Base-by-base conservation (phyloP, 2,329 filamentous ascomycete species). In the Hypoxylon sp. region DNA sequence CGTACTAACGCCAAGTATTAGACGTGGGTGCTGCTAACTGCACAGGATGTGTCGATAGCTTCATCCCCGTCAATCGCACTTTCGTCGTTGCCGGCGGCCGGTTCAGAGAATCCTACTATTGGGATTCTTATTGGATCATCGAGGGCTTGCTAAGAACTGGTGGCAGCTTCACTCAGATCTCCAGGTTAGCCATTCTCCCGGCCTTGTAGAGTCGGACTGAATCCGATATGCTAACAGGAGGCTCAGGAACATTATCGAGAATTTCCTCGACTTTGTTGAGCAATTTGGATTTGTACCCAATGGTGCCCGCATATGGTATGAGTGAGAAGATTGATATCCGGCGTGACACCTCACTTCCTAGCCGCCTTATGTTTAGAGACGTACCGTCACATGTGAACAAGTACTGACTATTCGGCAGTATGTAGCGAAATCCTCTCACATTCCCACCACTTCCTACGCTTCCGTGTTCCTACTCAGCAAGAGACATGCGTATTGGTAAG, bases 81-180 rank as follows among this genome's bases (percentile, higher is more conserved):
- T 91, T 92, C 73, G 88, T 92, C n/a, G 85, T 92, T 14, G 89
- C 89, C 2, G 89, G 89, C 11, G 89, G 90, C n/a, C 87, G 90
- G 30, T 92, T 92, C 81, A 83, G 89, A 34, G 90, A 92, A 77
- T 85, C 88, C 1, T 92, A 91, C 75, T 91, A 91, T 77, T 91
- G 89, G 89, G 89, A 91, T 76, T 89, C 87, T 32, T 91, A 86
- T 79, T 91, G 88, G 89, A 90, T 91, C 52, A 72, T 91, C 50
- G 86, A 90, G 78, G 90, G 90, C 23, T 81, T 92, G 23, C 78
- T 91, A 34, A 85, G 89, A 50, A 91, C 89, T 0, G 85, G 87
- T 14, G 90, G 89, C 38, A 84, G 85, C 48, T 91, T 91, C 68
- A 85, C 85, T 5, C 78, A 86, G 34, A 90, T 91, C 65, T 86